Percentiles rank a stretch among this genome's conserved stretches.
Conservation (phyloP, 2,329 filamentous ascomycete species). For the Diaporthe amygdali region DNA sequence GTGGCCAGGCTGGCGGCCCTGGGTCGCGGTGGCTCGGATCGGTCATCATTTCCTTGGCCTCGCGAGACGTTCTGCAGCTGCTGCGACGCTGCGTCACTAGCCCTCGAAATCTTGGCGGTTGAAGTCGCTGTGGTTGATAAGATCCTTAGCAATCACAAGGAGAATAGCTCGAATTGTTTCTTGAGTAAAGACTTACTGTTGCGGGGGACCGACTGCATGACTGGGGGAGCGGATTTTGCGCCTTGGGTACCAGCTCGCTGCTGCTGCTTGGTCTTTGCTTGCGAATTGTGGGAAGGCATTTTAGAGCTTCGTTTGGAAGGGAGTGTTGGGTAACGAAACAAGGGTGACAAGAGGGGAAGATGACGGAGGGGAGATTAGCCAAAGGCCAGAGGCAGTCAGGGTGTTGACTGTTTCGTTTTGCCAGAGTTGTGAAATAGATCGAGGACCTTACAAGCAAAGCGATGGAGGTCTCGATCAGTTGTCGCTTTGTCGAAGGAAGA, state of each 20-base stretch:
- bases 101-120: background rate
- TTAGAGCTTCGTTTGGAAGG: no score
- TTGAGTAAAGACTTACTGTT: background rate
- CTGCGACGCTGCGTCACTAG: no score
- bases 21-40: background rate
- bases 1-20: background rate
- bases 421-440: background rate
- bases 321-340: background rate
- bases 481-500: background rate
- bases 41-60: background rate
- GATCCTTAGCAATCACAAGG: no score
- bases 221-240: background rate
- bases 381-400: background rate
- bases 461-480: background rate
- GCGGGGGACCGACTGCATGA: no score
- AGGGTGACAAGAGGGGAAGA: background rate
- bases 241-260: background rate
- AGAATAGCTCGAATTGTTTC: no score
- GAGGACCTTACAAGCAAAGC: background rate
- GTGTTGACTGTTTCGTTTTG: background rate
- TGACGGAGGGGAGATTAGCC: background rate
- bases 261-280: background rate
- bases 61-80: background rate
- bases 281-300: background rate
- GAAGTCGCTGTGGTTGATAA: background rate